These are phyloP conservation scores for Prosopis cineraria DNA, from an alignment of 306 rosid genomes.

Conservation along the genomic window DNA sequence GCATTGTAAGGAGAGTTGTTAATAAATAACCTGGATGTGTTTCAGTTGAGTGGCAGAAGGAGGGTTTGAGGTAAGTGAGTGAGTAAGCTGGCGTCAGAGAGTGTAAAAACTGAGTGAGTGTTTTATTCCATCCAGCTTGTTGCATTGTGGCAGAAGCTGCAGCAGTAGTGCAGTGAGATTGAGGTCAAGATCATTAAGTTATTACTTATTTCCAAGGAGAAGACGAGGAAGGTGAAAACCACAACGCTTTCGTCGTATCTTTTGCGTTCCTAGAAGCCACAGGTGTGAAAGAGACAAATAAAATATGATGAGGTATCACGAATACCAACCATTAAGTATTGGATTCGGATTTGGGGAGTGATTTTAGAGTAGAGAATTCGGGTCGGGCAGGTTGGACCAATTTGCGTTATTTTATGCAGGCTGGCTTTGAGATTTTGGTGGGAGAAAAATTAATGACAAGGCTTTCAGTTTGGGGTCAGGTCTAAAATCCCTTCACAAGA, in stretches of 20 bases:
- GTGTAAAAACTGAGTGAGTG: slow-evolving; percentile 4
- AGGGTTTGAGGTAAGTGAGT: too few relatives aligned
- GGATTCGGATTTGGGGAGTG: too few relatives aligned
- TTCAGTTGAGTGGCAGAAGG: background rate
- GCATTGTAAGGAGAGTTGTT: background rate
- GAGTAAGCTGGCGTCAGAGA: slow-evolving; percentile 2
- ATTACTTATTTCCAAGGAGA: background rate
- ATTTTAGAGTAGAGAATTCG: too few relatives aligned
- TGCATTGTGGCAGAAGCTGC: slow-evolving; percentile 27
- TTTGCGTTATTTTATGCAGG: too few relatives aligned
- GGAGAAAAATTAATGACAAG: too few relatives aligned
- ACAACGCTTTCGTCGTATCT: too few relatives aligned
- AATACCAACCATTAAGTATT: too few relatives aligned
- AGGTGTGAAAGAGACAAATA: too few relatives aligned
- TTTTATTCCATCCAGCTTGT: slow-evolving; percentile 9
- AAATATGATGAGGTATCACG: background rate
- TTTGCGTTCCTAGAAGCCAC: background rate
- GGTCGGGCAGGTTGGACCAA: too few relatives aligned
- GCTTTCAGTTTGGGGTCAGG: too few relatives aligned
- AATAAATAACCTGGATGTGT: slow-evolving; percentile 6
- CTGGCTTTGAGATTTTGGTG: too few relatives aligned
- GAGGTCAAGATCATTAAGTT: background rate
- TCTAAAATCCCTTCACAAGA: too few relatives aligned
- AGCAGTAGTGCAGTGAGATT: slow-evolving; percentile 36
- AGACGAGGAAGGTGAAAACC: background rate